Evolutionary conservation across 1,284 basidiomycete genomes (phyloP).

Genomic region (Ustilago nuda): DNA sequence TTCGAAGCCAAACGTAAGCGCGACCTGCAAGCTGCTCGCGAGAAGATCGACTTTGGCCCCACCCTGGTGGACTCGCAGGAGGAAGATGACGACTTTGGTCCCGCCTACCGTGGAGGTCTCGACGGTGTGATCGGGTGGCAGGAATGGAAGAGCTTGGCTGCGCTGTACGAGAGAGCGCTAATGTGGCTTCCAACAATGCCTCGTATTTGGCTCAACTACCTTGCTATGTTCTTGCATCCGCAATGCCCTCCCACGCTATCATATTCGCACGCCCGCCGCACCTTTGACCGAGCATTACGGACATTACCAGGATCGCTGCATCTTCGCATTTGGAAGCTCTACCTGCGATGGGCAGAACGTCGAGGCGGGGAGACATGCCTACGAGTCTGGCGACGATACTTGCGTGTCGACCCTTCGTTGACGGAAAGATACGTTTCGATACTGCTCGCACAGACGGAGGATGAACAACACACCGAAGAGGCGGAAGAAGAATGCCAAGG

Average conservation of each 20-base stretch:
- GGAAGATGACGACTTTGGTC: slow-evolving; percentile 77
- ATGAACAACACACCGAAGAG: slow-evolving; percentile 43
- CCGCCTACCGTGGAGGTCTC: slow-evolving; percentile 81
- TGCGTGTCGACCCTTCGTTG: slow-evolving; percentile 73
- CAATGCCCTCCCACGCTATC: slow-evolving; percentile 85
- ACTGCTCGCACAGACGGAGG: slow-evolving; percentile 53
- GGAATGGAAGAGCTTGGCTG: slow-evolving; percentile 91
- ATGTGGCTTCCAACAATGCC: slow-evolving; percentile 96
- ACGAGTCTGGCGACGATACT: slow-evolving; percentile 88
- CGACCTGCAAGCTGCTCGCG: slow-evolving; percentile 70
- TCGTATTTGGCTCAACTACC: slow-evolving; percentile 91
- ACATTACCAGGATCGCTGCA: slow-evolving; percentile 95
- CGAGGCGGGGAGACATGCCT: slow-evolving; percentile 87
- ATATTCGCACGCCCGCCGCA: slow-evolving; percentile 88
- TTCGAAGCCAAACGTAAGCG: slow-evolving; percentile 68
- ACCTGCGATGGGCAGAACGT: slow-evolving; percentile 91
- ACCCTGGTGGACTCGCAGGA: slow-evolving; percentile 57
- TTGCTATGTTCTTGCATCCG: slow-evolving; percentile 89
- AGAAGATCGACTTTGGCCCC: slow-evolving; percentile 74
- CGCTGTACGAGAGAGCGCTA: slow-evolving; percentile 89
- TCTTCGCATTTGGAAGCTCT: slow-evolving; percentile 90
- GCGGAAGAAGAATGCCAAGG: slow-evolving; percentile 20
- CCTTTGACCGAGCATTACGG: slow-evolving; percentile 93
- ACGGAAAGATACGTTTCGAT: slow-evolving; percentile 65
- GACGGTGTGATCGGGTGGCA: slow-evolving; percentile 90